A percentile compares a stretch with the other conserved stretches of the same genome.
phyloP scores from a whole-genome alignment of 495 filamentous ascomycete genomes.

The Xylaria telfairii region DNA sequence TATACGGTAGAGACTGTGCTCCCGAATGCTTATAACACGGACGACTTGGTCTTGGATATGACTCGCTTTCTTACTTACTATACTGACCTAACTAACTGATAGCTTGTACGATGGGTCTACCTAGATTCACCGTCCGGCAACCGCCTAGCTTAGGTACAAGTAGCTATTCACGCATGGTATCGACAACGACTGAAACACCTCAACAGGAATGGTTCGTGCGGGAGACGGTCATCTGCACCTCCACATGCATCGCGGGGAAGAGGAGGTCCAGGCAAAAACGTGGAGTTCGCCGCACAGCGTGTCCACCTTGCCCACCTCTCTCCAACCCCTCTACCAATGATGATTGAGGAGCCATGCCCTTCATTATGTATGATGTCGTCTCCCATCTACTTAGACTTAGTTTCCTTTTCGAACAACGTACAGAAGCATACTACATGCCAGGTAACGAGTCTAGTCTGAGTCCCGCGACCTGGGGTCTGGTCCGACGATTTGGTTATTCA shows the following conservation, averaged over 20 bases:
- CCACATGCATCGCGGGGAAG: constrained; percentile 41
- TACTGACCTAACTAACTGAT: too few relatives aligned
- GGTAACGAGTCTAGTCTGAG: not conserved
- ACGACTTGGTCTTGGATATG: not conserved
- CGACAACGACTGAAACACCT: constrained; percentile 27
- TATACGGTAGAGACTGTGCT: not conserved
- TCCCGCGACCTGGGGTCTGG: constrained; percentile 12
- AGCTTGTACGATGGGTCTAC: not conserved
- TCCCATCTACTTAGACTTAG: not conserved
- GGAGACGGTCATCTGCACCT: constrained; percentile 43
- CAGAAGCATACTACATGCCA: not conserved
- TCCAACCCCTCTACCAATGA: constrained; percentile 22
- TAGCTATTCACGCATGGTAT: not conserved
- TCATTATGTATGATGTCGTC: constrained; percentile 19
- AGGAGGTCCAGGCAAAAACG: constrained; percentile 39
- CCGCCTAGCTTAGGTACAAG: not conserved
- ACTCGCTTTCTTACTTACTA: constrained; percentile 6
- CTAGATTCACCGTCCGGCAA: not conserved
- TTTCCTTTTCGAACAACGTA: constrained; percentile 1
- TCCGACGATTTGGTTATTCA: not conserved
- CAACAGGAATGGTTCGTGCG: constrained; percentile 34
- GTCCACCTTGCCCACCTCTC: constrained; percentile 19
- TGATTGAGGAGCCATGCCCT: not conserved
- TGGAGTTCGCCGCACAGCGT: constrained; percentile 39
- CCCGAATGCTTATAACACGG: not conserved